Evolutionary conservation across 1,284 basidiomycete species (phyloP).

Genomic region (Papiliotrema laurentii): DNA sequence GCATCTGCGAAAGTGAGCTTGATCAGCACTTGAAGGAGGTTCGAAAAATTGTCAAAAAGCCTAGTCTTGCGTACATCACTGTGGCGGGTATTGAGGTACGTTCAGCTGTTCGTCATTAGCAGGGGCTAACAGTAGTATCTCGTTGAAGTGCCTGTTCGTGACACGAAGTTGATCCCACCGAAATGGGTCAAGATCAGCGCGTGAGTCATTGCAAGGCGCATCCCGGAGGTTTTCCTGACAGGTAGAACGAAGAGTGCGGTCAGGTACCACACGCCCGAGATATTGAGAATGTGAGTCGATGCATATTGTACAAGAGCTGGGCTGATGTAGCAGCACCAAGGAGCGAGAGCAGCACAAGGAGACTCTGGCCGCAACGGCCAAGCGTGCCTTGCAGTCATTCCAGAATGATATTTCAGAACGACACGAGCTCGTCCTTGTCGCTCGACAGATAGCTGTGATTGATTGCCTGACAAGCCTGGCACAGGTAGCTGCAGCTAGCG

Average conservation of each 20-base stretch:
- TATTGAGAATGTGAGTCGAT: constrained; percentile 54
- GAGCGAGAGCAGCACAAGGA: constrained; percentile 76
- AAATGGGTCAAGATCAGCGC: constrained; percentile 75
- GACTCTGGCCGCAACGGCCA: constrained; percentile 61
- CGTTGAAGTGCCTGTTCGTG: constrained; percentile 69
- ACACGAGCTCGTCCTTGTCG: constrained; percentile 67
- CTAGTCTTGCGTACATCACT: constrained; percentile 68
- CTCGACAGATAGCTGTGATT: constrained; percentile 67
- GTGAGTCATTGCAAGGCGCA: constrained; percentile 45
- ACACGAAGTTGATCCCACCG: constrained; percentile 68
- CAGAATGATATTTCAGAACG: constrained; percentile 64
- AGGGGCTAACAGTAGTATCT: constrained; percentile 56
- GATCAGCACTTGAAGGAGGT: constrained; percentile 68
- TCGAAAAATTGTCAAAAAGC: constrained; percentile 67
- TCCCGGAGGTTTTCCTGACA: constrained; percentile 3
- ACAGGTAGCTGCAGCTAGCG: constrained; percentile 35
- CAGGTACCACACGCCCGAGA: constrained; percentile 76
- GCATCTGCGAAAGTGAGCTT: constrained; percentile 62
- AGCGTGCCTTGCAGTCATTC: constrained; percentile 63
- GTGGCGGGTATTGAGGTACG: constrained; percentile 67
- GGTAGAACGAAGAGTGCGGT: constrained; percentile 68
- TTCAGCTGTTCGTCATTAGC: background rate
- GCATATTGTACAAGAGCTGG: background rate
- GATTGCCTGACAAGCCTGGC: constrained; percentile 46
- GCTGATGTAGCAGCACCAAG: constrained; percentile 50